A percentile compares a stretch with the other conserved stretches of the same genome.
Evolutionary conservation across 192 early-diverging fungal genomes (phyloP).

Genomic region (Umbelopsis sp.): DNA sequence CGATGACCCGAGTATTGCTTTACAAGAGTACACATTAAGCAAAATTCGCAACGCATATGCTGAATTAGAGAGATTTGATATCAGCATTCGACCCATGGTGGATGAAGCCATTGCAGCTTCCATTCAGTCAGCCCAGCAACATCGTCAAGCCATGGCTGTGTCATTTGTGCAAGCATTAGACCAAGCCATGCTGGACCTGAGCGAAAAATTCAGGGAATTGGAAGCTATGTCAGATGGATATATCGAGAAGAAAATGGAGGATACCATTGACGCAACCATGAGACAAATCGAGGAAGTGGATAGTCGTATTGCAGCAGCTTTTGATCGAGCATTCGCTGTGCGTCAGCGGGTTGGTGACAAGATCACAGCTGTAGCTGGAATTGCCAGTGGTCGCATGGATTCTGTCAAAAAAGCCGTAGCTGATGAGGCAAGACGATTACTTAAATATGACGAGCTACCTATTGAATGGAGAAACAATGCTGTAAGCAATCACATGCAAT

Average conservation of each 20-base stretch:
- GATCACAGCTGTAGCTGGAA: slow-evolving; percentile 24
- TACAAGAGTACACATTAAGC: slow-evolving; percentile 25
- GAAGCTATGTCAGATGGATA: slow-evolving; percentile 34
- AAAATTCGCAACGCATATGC: slow-evolving; percentile 27
- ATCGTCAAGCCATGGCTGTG: slow-evolving; percentile 33
- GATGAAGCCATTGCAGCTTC: slow-evolving; percentile 17
- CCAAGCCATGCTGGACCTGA: slow-evolving; percentile 42
- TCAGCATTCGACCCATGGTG: slow-evolving; percentile 20
- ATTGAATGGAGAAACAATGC: slow-evolving; percentile 61
- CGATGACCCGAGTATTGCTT: slow-evolving; percentile 23
- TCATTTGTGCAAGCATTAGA: slow-evolving; percentile 46
- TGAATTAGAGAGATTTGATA: slow-evolving; percentile 30
- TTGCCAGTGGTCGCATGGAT: slow-evolving; percentile 43
- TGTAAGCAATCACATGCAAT: background rate
- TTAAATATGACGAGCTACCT: slow-evolving; percentile 62
- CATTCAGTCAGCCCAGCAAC: slow-evolving; percentile 4
- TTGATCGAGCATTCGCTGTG: slow-evolving; percentile 30
- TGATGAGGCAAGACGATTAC: slow-evolving; percentile 54
- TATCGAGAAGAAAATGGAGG: slow-evolving; percentile 28
- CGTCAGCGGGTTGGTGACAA: slow-evolving; percentile 33
- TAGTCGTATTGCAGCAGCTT: slow-evolving; percentile 27
- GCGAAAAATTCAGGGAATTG: slow-evolving; percentile 51
- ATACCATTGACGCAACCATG: slow-evolving; percentile 36
- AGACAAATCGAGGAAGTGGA: slow-evolving; percentile 38
- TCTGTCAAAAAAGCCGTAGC: slow-evolving; percentile 47